Evolutionary conservation across 2,329 filamentous ascomycete genomes (phyloP).

Genomic region (Westerdykella aurantiaca): DNA sequence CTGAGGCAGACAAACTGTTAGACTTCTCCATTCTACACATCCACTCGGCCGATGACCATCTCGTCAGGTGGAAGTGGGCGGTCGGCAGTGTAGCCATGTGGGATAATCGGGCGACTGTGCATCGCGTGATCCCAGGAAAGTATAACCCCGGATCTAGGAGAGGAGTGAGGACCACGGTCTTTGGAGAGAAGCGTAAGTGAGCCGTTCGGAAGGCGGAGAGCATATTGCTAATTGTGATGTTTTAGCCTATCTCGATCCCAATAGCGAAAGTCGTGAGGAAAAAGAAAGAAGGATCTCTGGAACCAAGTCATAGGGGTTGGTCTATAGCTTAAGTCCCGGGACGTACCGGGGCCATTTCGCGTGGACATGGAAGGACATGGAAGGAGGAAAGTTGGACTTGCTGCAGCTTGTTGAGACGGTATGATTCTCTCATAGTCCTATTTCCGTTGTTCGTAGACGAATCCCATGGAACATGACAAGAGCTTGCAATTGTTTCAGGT

Average conservation of each 20-base stretch:
- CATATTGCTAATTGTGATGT: not conserved
- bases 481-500: no score
- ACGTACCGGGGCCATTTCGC: no score
- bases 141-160: constrained; percentile 8
- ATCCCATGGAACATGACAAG: no score
- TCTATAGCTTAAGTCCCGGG: no score
- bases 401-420: no score
- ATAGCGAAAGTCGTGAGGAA: constrained; percentile 4
- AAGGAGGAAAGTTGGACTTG: no score
- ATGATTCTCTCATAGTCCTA: no score
- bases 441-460: no score
- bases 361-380: no score
- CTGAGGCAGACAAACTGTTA: constrained; percentile 33
- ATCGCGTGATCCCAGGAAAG: constrained; percentile 3
- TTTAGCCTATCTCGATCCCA: constrained; percentile 2
- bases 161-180: constrained; percentile 5
- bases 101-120: constrained; percentile 10
- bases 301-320: no score
- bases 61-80: constrained; percentile 8
- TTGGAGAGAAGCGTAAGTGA: constrained; percentile 5
- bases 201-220: no score
- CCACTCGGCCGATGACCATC: constrained; percentile 8
- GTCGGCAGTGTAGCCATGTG: constrained; percentile 10
- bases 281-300: not conserved
- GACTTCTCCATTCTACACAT: constrained; percentile 8